phyloP scores from a whole-genome alignment of 2,329 filamentous ascomycete genomes.

The Alternaria gansuensis region DNA sequence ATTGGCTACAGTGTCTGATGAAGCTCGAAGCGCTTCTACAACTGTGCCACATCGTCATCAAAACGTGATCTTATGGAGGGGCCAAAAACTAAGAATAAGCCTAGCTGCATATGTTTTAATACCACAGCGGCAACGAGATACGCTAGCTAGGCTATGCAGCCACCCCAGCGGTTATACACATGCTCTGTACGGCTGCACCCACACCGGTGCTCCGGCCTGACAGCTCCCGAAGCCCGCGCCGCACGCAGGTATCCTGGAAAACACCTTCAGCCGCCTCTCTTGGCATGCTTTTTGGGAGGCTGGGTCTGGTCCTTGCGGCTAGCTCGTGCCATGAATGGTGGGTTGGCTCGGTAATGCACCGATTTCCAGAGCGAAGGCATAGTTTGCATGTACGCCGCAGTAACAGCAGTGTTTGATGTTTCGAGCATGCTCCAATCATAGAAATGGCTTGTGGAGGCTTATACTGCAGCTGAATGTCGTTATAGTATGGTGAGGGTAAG shows the following conservation, averaged over 20 bases:
- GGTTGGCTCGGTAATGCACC: slow-evolving; percentile 29
- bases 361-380: slow-evolving; percentile 34
- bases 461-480: slow-evolving; percentile 26
- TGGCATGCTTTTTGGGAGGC: slow-evolving; percentile 35
- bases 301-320: slow-evolving; percentile 34
- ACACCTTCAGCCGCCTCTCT: slow-evolving; percentile 41
- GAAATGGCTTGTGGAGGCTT: slow-evolving; percentile 19
- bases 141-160: slow-evolving; percentile 31
- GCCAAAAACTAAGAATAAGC: slow-evolving; percentile 40
- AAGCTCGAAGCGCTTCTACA: slow-evolving; percentile 37
- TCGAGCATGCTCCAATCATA: slow-evolving; percentile 31
- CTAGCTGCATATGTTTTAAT: slow-evolving; percentile 34
- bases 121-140: slow-evolving; percentile 34
- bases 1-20: slow-evolving; percentile 25
- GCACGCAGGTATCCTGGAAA: slow-evolving; percentile 32
- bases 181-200: slow-evolving; percentile 37
- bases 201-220: slow-evolving; percentile 32
- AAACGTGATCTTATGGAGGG: slow-evolving; percentile 35
- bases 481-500: slow-evolving; percentile 28
- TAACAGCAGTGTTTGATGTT: slow-evolving; percentile 36
- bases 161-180: slow-evolving; percentile 42
- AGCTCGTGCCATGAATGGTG: slow-evolving; percentile 39
- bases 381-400: slow-evolving; percentile 37
- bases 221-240: slow-evolving; percentile 35
- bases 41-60: slow-evolving; percentile 39